A percentile compares a stretch with the other conserved stretches of the same genome.
phyloP scores from a whole-genome alignment of 2,329 filamentous ascomycete genomes.

The Penicillium sp. region DNA sequence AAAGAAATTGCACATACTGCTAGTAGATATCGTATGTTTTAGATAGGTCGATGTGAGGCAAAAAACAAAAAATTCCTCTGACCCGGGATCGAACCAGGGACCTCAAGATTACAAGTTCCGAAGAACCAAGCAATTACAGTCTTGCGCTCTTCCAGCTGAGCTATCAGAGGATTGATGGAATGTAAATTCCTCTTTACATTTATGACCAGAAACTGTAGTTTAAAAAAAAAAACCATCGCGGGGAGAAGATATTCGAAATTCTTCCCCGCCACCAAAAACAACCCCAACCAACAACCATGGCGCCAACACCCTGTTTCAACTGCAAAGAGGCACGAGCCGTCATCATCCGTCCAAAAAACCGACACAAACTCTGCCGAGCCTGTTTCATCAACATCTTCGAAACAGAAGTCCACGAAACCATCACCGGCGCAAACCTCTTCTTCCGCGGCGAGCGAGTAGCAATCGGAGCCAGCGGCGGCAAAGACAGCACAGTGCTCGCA shows the following conservation, averaged over 20 bases:
- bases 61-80: background rate
- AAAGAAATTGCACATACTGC: too few species aligned
- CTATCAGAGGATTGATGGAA: background rate
- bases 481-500: conserved; percentile 93
- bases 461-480: conserved; percentile 93
- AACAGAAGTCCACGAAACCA: conserved; percentile 89
- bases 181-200: background rate
- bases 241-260: conserved; percentile 24
- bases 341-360: conserved; percentile 90
- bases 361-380: conserved; percentile 82
- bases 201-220: background rate
- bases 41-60: background rate
- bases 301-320: conserved; percentile 69
- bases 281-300: conserved; percentile 53
- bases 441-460: conserved; percentile 78
- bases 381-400: conserved; percentile 91
- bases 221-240: conserved; percentile 3
- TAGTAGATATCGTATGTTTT: too few species aligned
- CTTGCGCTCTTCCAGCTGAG: conserved; percentile 1
- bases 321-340: conserved; percentile 76
- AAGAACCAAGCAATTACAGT: background rate
- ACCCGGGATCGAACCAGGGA: background rate
- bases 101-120: background rate
- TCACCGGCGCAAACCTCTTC: conserved; percentile 77
- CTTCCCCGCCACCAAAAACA: conserved; percentile 19